Evolutionary conservation across 192 early-diverging fungal species (phyloP).

Genomic region (Phlyctochytrium arcticum): DNA sequence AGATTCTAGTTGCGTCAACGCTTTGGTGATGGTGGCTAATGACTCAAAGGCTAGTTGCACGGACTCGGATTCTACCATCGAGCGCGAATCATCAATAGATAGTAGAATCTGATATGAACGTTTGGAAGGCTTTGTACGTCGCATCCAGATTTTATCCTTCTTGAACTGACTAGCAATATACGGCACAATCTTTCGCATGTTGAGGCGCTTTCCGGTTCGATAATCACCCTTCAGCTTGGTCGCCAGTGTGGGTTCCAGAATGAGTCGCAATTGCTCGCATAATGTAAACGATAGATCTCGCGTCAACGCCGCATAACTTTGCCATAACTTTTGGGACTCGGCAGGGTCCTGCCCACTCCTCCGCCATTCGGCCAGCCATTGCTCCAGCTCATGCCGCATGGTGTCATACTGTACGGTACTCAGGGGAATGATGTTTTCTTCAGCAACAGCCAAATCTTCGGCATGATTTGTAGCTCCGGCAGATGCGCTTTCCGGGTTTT

Average conservation of each 20-base stretch:
- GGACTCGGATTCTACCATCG: constrained; percentile 85
- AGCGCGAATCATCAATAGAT: constrained; percentile 94
- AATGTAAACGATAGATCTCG: constrained; percentile 85
- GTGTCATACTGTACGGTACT: constrained; percentile 52
- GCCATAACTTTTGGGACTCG: constrained; percentile 73
- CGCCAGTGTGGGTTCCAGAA: constrained; percentile 94
- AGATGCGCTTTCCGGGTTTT: constrained; percentile 14
- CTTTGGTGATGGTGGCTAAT: constrained; percentile 85
- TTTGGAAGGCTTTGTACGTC: constrained; percentile 93
- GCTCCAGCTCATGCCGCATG: constrained; percentile 78
- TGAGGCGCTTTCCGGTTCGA: constrained; percentile 95
- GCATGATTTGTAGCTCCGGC: constrained; percentile 34
- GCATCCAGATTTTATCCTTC: constrained; percentile 99
- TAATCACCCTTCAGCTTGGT: constrained; percentile 98
- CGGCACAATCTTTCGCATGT: constrained; percentile 99
- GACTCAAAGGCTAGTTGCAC: constrained; percentile 95
- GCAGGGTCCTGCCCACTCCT: constrained; percentile 53
- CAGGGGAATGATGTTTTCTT: no score
- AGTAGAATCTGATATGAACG: constrained; percentile 98
- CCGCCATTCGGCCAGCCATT: constrained; percentile 71
- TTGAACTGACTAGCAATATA: constrained; percentile 99
- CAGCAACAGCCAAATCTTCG: constrained; percentile 4
- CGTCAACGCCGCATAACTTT: constrained; percentile 82
- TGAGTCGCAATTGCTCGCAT: constrained; percentile 92
- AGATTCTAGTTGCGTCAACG: constrained; percentile 89